Evolutionary conservation across 805 yeast species (phyloP).

Genomic region (Saturnispora galanensis): DNA sequence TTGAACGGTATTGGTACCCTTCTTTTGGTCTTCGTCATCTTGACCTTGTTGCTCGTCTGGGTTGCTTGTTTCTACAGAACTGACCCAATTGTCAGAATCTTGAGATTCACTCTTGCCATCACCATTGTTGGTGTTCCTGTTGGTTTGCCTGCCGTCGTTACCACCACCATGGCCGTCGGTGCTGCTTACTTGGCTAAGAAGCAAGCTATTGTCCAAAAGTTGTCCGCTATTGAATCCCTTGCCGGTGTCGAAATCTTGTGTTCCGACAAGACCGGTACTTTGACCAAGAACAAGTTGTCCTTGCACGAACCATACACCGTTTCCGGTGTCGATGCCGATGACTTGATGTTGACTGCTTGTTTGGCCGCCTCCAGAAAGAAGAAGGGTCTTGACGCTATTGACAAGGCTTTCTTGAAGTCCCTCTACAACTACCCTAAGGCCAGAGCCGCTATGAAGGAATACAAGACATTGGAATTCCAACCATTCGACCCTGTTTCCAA

Average conservation of each 20-base stretch:
- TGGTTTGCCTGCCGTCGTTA: conserved; percentile 96
- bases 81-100: conserved; percentile 72
- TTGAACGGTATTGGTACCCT: conserved; percentile 96
- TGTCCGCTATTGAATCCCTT: conserved; percentile 92
- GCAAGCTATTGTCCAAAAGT: conserved; percentile 93
- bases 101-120: conserved; percentile 88
- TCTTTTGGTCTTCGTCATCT: conserved; percentile 77
- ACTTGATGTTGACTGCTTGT: conserved; percentile 94
- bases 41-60: conserved; percentile 86
- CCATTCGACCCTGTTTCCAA: conserved; percentile 97
- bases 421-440: conserved; percentile 85
- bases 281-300: conserved; percentile 94
- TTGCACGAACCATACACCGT: conserved; percentile 97
- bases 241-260: conserved; percentile 97
- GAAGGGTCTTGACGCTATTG: conserved; percentile 97
- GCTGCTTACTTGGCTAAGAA: conserved; percentile 97
- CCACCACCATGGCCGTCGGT: conserved; percentile 99
- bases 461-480: conserved; percentile 91
- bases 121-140: conserved; percentile 98
- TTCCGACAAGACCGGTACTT: conserved; percentile 97
- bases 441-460: conserved; percentile 83
- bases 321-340: conserved; percentile 93
- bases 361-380: conserved; percentile 96
- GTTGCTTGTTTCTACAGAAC: conserved; percentile 91
- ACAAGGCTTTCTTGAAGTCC: conserved; percentile 91